A percentile compares a stretch with the other conserved stretches of the same genome.
phyloP scores from a whole-genome alignment of 441 rosid genomes.

The Gossypium schwendimanii region DNA sequence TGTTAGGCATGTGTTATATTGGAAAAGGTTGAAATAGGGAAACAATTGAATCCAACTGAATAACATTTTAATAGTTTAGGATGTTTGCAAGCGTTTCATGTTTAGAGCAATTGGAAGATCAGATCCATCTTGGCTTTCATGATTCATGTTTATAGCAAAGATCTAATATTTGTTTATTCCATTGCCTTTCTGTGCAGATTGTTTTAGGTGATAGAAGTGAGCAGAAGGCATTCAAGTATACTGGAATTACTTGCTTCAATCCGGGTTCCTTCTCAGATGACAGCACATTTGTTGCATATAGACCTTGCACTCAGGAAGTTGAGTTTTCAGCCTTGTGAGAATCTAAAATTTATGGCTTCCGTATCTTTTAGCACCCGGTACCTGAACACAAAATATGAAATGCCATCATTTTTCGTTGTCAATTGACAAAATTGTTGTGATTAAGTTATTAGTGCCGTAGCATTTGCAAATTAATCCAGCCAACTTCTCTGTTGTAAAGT shows the following conservation, averaged over 20 bases:
- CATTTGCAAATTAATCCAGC: not conserved
- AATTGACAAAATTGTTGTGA: not conserved
- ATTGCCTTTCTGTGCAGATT: constrained; percentile 38
- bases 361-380: not conserved
- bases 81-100: not conserved
- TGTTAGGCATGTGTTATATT: not conserved
- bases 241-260: constrained; percentile 83
- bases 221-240: constrained; percentile 71
- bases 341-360: constrained; percentile 8
- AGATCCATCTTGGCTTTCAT: not conserved
- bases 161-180: constrained; percentile 11
- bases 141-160: not conserved
- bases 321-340: constrained; percentile 65
- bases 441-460: not conserved
- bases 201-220: constrained; percentile 75
- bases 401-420: not conserved
- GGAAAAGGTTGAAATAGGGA: not conserved
- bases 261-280: constrained; percentile 82
- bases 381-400: not conserved
- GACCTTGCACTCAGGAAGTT: constrained; percentile 71
- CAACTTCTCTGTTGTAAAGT: constrained; percentile 7
- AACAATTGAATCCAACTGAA: not conserved
- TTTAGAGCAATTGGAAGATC: not conserved
- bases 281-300: constrained; percentile 76
- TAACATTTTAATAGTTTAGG: not conserved